Evolutionary conservation across 2,329 filamentous ascomycete genomes (phyloP).

Genomic region (Paramyrothecium roridum): DNA sequence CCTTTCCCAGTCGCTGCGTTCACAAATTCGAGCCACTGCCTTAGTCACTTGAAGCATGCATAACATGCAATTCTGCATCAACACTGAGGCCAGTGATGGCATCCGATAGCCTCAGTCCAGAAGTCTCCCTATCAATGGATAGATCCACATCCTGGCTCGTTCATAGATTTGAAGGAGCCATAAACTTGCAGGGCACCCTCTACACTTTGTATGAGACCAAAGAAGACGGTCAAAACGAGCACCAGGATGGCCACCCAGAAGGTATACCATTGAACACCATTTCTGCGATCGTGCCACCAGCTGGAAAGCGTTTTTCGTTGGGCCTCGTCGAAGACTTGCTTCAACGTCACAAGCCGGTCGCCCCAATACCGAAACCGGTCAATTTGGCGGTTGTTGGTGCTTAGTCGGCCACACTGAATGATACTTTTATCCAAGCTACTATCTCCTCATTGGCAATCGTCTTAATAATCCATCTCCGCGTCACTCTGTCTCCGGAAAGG

Average conservation of each 20-base stretch:
- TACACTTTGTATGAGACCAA: conserved; percentile 37
- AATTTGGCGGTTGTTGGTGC: conserved; percentile 15
- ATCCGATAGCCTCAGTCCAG: no score
- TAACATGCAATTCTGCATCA: no score
- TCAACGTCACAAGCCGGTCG: conserved; percentile 37
- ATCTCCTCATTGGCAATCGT: neutral
- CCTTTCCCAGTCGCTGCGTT: no score
- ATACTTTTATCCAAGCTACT: neutral
- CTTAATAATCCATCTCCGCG: conserved; percentile 17
- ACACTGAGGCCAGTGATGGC: no score
- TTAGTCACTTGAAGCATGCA: no score
- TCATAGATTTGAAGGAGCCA: neutral
- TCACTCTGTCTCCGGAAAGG: conserved; percentile 20
- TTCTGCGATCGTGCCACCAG: conserved; percentile 40
- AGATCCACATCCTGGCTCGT: neutral
- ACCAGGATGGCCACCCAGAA: conserved; percentile 37
- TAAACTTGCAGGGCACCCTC: conserved; percentile 39
- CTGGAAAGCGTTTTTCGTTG: conserved; percentile 28
- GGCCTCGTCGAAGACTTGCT: conserved; percentile 37
- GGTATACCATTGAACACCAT: conserved; percentile 40
- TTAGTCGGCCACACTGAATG: conserved; percentile 23
- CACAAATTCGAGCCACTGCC: no score
- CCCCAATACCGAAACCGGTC: conserved; percentile 30
- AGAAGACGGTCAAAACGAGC: conserved; percentile 27
- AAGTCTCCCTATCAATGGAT: no score